phyloP scores from a whole-genome alignment of 257 asterid genomes.

The Lantana camara region DNA sequence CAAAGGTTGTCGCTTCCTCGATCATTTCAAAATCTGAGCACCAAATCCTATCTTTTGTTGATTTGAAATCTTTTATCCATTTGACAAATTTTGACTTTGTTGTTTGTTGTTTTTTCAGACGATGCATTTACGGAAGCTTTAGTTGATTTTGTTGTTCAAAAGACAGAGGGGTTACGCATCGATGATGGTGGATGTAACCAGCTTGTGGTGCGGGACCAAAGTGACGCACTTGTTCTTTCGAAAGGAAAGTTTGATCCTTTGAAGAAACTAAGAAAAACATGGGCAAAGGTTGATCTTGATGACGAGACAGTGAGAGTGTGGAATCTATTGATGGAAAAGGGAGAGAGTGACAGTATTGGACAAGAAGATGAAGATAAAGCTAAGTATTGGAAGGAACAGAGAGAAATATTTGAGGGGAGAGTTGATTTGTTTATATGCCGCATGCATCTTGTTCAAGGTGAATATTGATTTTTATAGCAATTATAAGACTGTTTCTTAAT shows the following conservation, averaged over 20 bases:
- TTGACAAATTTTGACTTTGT: too few relatives aligned
- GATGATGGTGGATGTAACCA: constrained; percentile 23
- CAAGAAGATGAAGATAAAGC: constrained; percentile 25
- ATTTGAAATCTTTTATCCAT: neutral
- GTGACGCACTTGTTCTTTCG: constrained; percentile 23
- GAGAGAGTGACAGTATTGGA: constrained; percentile 26
- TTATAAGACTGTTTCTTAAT: neutral
- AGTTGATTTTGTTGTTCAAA: constrained; percentile 21
- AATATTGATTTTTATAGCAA: neutral
- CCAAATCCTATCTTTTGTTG: too few relatives aligned
- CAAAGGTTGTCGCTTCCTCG: too few relatives aligned
- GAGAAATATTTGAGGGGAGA: constrained; percentile 26
- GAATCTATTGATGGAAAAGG: constrained; percentile 34
- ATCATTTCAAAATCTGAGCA: too few relatives aligned
- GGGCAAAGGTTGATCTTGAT: constrained; percentile 47
- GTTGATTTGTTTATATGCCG: constrained; percentile 28
- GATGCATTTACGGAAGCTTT: constrained; percentile 20
- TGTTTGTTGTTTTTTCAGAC: constrained; percentile 19
- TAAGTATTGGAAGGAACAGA: constrained; percentile 34
- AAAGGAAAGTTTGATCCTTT: constrained; percentile 9
- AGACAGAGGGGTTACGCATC: constrained; percentile 24
- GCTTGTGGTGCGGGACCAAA: constrained; percentile 30
- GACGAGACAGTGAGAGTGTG: constrained; percentile 33
- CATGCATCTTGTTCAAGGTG: constrained; percentile 55
- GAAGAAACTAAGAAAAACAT: constrained; percentile 24